Base-by-base conservation (phyloP, 352 stramenopile genomes). In the Aphanomyces euteiches region DNA sequence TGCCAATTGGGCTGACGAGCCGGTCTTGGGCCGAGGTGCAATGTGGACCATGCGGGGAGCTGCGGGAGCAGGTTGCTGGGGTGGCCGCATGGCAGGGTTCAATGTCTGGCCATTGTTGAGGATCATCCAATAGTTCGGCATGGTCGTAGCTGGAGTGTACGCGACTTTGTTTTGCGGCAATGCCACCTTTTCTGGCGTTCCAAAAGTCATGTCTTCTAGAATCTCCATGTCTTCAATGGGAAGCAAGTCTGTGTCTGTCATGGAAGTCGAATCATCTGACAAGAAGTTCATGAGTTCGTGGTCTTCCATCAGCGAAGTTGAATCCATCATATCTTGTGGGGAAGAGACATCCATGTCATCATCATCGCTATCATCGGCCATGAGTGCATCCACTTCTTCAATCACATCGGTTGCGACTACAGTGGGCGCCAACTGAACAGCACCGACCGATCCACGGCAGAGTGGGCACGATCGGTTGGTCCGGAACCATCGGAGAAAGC, bases 91-190 rank as follows among this genome's bases (percentile, higher is more conserved):
- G 6, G 54, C 56, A 19, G 66, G 61, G 40, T 78, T 67, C 37
- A 79, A 72, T 5, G 67, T 72, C 17, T 89, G 75, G 0, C 79
- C 83, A 56, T 93, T 81, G 72, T 91, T 91, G 64, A 93, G 60
- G 47, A 93, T 84, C 73, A 92, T 91, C 86, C 86, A 93, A 68
- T 93, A 93, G 75, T 92, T 90, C 4, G 86, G 86, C 76, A 90
- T 82, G 7, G 86, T 85, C 21, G 86, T 90, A 40, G 83, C 78
- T 19, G 86, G 78, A 2, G 80, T 78, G 67, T 88, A 92, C 70
- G 82, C 74, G 75, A 77, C 4, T 74, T 65, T 10, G 66, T 38
- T 3, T 72, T 56, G 3, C 72, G 28, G 19, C 10, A n/a, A n/a
- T 50, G 10, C 43, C 10, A 50, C 17, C 43, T 50, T 50, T n/a